These are phyloP conservation scores for Erucastrum elatum DNA, from an alignment of 345 rosid species.

Conservation along the genomic window DNA sequence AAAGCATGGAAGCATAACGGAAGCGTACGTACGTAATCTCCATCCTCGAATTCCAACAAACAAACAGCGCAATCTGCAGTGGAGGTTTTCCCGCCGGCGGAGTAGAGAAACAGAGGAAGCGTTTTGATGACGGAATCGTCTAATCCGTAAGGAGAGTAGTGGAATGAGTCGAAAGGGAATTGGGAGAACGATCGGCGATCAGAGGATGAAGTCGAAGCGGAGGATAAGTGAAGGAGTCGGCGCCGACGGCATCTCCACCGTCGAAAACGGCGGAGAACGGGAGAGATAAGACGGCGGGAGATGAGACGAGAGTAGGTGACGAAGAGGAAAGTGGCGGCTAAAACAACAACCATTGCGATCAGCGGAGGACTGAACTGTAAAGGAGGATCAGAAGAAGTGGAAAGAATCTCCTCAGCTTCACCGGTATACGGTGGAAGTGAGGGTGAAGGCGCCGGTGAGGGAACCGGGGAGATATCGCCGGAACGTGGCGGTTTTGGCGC, in stretches of 20 bases:
- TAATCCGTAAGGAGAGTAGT: conserved; percentile 70
- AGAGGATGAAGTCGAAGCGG: conserved; percentile 52
- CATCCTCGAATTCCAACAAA: conserved; percentile 77
- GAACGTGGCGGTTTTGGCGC: conserved; percentile 26
- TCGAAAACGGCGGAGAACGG: conserved; percentile 47
- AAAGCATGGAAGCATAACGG: conserved; percentile 86
- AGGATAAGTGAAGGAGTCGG: conserved; percentile 43
- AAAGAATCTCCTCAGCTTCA: conserved; percentile 3
- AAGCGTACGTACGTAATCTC: conserved; percentile 80
- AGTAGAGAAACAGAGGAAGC: conserved; percentile 68
- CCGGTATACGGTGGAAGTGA: conserved; percentile 25
- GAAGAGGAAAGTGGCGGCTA: conserved; percentile 71
- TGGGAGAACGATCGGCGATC: conserved; percentile 50
- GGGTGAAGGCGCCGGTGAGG: conserved; percentile 35
- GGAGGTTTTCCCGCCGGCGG: conserved; percentile 36
- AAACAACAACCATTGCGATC: conserved; percentile 87
- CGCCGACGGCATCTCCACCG: conserved; percentile 55
- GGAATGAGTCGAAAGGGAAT: conserved; percentile 54
- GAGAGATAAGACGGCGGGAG: conserved; percentile 61
- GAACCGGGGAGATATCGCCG: not conserved
- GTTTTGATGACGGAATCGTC: conserved; percentile 87
- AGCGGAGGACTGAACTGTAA: conserved; percentile 84
- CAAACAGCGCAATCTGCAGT: conserved; percentile 71
- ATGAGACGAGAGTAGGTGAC: conserved; percentile 82
- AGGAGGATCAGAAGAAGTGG: conserved; percentile 47